Evolutionary conservation across 805 yeast species (phyloP).

Genomic region (Jamesozyma spencerorum): DNA sequence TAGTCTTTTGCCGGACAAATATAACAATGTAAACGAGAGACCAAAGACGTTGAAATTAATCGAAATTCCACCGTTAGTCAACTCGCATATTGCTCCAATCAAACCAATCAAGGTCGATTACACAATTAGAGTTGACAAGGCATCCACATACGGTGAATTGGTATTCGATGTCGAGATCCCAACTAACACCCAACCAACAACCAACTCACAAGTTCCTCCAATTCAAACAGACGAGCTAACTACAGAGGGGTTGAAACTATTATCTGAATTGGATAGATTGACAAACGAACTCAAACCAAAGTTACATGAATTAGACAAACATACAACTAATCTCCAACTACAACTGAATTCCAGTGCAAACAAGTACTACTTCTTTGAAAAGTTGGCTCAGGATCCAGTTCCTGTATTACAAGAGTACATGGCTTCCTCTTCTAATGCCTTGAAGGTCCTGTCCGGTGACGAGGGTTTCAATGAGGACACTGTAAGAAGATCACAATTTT

Average conservation of each 20-base stretch:
- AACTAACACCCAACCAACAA: slow-evolving; percentile 9
- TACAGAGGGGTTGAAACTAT: slow-evolving; percentile 24
- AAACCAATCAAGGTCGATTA: slow-evolving; percentile 75
- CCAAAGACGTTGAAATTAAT: slow-evolving; percentile 35
- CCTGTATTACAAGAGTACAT: slow-evolving; percentile 64
- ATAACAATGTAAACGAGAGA: slow-evolving; percentile 2
- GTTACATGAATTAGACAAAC: slow-evolving; percentile 36
- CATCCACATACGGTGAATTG: slow-evolving; percentile 71
- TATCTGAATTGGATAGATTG: slow-evolving; percentile 24
- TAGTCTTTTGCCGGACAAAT: slow-evolving; percentile 30
- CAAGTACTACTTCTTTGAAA: slow-evolving; percentile 70
- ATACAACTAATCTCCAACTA: slow-evolving; percentile 36
- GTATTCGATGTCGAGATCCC: slow-evolving; percentile 69
- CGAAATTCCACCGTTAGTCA: slow-evolving; percentile 35
- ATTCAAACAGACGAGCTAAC: slow-evolving; percentile 16
- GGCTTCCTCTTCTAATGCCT: slow-evolving; percentile 71
- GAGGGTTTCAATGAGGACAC: slow-evolving; percentile 83
- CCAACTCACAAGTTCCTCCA: background rate
- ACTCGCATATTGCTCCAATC: slow-evolving; percentile 59
- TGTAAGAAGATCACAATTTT: slow-evolving; percentile 77
- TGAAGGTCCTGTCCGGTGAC: slow-evolving; percentile 81
- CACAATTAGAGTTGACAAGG: slow-evolving; percentile 64
- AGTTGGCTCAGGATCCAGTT: slow-evolving; percentile 69
- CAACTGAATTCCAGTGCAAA: slow-evolving; percentile 46
- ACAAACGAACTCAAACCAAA: slow-evolving; percentile 31